Evolutionary conservation across 2,329 filamentous ascomycete species (phyloP), one percentile per base, ranked within the genome.

Genomic region (Sporothrix mexicana): DNA sequence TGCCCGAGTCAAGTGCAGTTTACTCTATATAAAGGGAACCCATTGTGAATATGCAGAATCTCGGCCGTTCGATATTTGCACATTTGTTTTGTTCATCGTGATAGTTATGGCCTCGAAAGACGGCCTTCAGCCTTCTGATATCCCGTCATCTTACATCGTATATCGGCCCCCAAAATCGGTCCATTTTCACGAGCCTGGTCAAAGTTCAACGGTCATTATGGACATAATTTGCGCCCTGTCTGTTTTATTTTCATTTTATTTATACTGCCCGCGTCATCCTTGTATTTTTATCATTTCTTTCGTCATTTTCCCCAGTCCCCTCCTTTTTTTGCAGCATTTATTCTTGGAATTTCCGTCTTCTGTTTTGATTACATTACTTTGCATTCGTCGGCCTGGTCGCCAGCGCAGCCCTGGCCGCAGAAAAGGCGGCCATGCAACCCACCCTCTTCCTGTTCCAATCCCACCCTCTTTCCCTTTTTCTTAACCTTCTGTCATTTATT

Each of bases 331-430:
- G 20, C 1, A 7, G 7, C 30, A 6, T 36, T 36, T 36, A 36
- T 3, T 23, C 5, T 53, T 15, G 23, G 25, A 23, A 5, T 23
- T 43, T 62, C 13, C 45, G 57, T 41, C 12, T 20, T 47, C 30
- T 70, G 53, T 49, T 61, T 68, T 51, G 25, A 41, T 55, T 53
- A 15, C 47, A 41, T 13, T 23, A 36, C 17, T 20, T 68, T 17
- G n/a, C 66, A 68, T 68, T 47, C 23, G 51, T 68, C 72, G 68
- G 68, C 61, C 51, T 61, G 72, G 68, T 20, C 66, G 47, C 49
- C 59, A 51, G 59, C 66, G 49, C 72, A 70, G 72, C 59, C 59
- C 51, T 71, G 72, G 72, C 72, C 72, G 68, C 72, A 73, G 61
- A 61, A 61, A 71, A 25, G 23, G 72, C 55, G 68, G 68, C 72